A percentile compares a stretch with the other conserved stretches of the same genome.
These are phyloP conservation scores for Thuja plicata DNA, from an alignment of 83 land plant genomes.

Conservation along the genomic window DNA sequence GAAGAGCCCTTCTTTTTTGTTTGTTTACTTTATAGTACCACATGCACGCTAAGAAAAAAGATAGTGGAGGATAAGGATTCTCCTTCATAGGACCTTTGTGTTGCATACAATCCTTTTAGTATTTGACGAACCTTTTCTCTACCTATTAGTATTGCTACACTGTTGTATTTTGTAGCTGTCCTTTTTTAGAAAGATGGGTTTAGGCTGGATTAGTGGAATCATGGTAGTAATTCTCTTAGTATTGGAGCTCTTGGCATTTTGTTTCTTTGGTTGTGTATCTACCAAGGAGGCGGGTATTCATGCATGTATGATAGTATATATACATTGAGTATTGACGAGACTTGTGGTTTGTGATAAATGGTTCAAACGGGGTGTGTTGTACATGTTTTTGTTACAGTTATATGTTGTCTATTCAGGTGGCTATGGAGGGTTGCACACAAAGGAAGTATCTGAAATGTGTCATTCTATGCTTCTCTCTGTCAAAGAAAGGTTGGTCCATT, in stretches of 20 bases:
- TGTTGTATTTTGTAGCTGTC: no score
- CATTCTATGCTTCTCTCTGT: constrained; percentile 46
- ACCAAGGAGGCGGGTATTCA: constrained; percentile 13
- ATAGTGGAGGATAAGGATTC: not conserved
- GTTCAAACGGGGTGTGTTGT: not conserved
- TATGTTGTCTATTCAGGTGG: constrained; percentile 55
- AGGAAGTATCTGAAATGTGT: constrained; percentile 44
- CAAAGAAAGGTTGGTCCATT: constrained; percentile 27
- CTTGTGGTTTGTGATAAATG: not conserved
- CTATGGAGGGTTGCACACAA: constrained; percentile 23
- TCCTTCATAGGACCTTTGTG: not conserved
- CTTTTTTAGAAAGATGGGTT: not conserved
- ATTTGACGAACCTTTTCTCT: no score
- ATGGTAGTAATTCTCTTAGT: not conserved
- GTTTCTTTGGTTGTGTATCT: not conserved
- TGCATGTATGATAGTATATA: not conserved
- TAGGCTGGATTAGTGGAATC: not conserved
- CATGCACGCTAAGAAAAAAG: not conserved
- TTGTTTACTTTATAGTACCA: not conserved
- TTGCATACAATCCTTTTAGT: not conserved
- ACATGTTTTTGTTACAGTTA: constrained; percentile 14
- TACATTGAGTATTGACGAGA: not conserved
- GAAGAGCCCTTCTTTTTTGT: not conserved
- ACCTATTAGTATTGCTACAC: no score
- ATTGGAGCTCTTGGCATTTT: not conserved